A percentile compares a stretch with the other conserved stretches of the same genome.
phyloP scores from a whole-genome alignment of 2,329 filamentous ascomycete species.

The Magnaporthales sp. region DNA sequence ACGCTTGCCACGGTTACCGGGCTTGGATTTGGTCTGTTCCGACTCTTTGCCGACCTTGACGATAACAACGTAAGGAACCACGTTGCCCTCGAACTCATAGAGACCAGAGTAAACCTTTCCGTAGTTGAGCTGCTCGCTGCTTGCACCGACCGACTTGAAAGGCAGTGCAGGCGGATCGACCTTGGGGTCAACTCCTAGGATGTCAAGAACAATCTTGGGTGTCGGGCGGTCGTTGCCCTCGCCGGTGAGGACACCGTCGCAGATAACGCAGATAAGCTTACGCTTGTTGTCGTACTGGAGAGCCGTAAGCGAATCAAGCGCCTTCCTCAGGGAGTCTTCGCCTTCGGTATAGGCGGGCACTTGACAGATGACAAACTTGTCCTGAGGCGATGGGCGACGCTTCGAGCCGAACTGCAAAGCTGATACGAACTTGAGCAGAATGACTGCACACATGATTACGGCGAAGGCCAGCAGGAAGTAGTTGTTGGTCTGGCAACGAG shows the following conservation, averaged over 20 bases:
- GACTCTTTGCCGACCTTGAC: conserved; percentile 98
- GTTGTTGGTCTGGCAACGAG: conserved; percentile 80
- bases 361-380: conserved; percentile 98
- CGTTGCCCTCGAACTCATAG: conserved; percentile 95
- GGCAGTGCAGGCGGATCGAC: conserved; percentile 89
- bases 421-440: conserved; percentile 81
- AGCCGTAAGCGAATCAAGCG: conserved; percentile 86
- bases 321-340: conserved; percentile 88
- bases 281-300: conserved; percentile 97
- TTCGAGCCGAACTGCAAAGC: conserved; percentile 92
- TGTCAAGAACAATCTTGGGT: conserved; percentile 94
- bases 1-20: conserved; percentile 97
- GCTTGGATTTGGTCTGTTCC: conserved; percentile 83
- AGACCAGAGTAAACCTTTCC: conserved; percentile 97
- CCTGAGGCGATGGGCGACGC: conserved; percentile 78
- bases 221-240: conserved; percentile 93
- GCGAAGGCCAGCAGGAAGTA: conserved; percentile 84
- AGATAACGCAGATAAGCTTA: conserved; percentile 93
- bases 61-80: conserved; percentile 90
- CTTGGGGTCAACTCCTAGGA: conserved; percentile 93
- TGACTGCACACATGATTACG: conserved; percentile 72
- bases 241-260: conserved; percentile 94
- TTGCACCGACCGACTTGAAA: conserved; percentile 85
- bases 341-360: conserved; percentile 97
- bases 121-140: conserved; percentile 91